Base-by-base conservation (phyloP, 345 rosid genomes). In the Salix udensis region DNA sequence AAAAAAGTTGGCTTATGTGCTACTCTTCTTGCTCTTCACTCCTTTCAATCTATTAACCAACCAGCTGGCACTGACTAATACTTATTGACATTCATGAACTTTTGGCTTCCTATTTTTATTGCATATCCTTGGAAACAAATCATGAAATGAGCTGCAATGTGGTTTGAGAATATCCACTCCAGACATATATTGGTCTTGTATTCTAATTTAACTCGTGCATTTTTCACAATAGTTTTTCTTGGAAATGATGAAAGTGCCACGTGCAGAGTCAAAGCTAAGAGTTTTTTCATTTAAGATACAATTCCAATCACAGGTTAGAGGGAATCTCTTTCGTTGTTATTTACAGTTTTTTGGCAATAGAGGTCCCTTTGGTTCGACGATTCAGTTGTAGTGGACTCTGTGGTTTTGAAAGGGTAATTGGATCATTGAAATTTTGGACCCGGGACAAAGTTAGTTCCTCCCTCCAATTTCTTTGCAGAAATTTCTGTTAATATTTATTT, bases 161-260 rank as follows among this genome's bases (percentile, higher is more conserved):
- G 62, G 62, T 58, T n/a, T 58, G 62, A 58, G 62, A n/a, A 10
- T 58, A n/a, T 58, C 62, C 23, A 58, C 28, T 58, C 62, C 28
- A 58, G 10, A 12, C n/a, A 40, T 40, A 7, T 68, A 7, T 66
- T 39, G 42, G 28, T 14, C 71, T 68, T 24, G 26, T 67, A 16
- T 76, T 80, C 30, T 58, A 13, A 72, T 76, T 80, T 64, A 76
- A 53, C 68, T 67, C 53, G 60, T 73, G 66, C 66, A 12, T 78
- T 78, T 34, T 84, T 78, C 72, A 74, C 84, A 79, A 61, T 84
- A 92, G 97, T 91, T 87, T 82, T 92, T 92, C 89, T 67, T 91
- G 65, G 94, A 92, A 83, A 73, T 91, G 86, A 88, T 91, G 86
- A 91, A 92, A 84, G 94, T 88, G 78, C 97, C 94, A 62, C 89